Evolutionary conservation across 176 grass and related monocot species (phyloP).

Genomic region (Aegilops speltoides): DNA sequence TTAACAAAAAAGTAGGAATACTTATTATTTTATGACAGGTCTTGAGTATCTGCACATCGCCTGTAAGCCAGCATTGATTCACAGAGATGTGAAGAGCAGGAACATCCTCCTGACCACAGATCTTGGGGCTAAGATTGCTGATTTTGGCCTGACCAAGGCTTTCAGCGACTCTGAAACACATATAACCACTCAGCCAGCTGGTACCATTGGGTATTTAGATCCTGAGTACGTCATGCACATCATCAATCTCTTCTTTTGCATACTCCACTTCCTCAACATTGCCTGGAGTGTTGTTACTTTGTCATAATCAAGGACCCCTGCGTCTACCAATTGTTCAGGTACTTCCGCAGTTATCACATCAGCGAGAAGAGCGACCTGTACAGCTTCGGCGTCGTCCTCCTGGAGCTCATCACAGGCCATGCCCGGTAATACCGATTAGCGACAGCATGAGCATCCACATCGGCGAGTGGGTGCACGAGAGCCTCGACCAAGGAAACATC

Average conservation of each 20-base stretch:
- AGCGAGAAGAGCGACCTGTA: conserved; percentile 39
- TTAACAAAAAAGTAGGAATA: too few relatives aligned
- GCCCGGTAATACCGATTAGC: conserved; percentile 13
- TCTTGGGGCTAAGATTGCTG: conserved; percentile 43
- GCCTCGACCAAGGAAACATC: neutral
- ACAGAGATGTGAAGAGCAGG: conserved; percentile 55
- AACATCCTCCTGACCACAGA: conserved; percentile 45
- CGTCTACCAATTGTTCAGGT: conserved; percentile 13
- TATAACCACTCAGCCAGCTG: conserved; percentile 40
- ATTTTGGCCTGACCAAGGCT: conserved; percentile 55
- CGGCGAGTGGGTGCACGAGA: conserved; percentile 41
- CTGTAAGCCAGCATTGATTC: conserved; percentile 43
- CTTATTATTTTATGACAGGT: conserved; percentile 1
- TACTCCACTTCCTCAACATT: neutral
- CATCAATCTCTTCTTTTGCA: neutral
- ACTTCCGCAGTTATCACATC: conserved; percentile 28
- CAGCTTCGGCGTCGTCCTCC: conserved; percentile 41
- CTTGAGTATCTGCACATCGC: conserved; percentile 45
- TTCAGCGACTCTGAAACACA: conserved; percentile 40
- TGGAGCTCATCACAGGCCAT: conserved; percentile 34
- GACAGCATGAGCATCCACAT: conserved; percentile 35
- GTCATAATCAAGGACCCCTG: neutral
- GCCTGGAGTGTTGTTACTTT: neutral
- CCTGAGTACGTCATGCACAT: conserved; percentile 26
- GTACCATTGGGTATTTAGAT: conserved; percentile 49